These are phyloP conservation scores for Zymoseptoria brevis DNA, from an alignment of 2,329 filamentous ascomycete genomes.

Conservation along the genomic window DNA sequence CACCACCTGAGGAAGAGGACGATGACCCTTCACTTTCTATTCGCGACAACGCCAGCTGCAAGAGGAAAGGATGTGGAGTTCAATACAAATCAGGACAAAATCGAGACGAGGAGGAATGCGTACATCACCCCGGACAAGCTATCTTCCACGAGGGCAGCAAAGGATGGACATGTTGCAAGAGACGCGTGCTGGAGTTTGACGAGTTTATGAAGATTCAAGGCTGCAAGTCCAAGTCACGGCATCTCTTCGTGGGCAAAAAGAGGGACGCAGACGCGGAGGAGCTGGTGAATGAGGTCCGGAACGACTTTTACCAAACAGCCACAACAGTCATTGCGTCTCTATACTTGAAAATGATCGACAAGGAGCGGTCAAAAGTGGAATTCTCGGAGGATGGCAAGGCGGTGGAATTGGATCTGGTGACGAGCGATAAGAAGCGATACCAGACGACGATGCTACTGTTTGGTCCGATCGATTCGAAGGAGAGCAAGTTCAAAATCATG, in stretches of 20 bases:
- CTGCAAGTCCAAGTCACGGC: slow-evolving; percentile 71
- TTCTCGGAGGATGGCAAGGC: slow-evolving; percentile 51
- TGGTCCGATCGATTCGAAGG: slow-evolving; percentile 64
- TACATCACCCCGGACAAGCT: slow-evolving; percentile 80
- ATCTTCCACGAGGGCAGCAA: slow-evolving; percentile 98
- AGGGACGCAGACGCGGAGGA: slow-evolving; percentile 58
- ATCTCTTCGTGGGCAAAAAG: slow-evolving; percentile 74
- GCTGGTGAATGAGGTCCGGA: slow-evolving; percentile 69
- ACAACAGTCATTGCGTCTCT: slow-evolving; percentile 79
- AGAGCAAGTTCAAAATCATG: slow-evolving; percentile 71
- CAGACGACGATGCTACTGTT: slow-evolving; percentile 66
- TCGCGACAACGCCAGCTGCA: slow-evolving; percentile 65
- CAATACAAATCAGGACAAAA: slow-evolving; percentile 54
- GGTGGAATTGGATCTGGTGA: slow-evolving; percentile 74
- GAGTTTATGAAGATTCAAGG: slow-evolving; percentile 95
- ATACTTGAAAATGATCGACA: slow-evolving; percentile 96
- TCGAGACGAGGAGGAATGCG: slow-evolving; percentile 67
- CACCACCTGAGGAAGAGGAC: slow-evolving; percentile 68
- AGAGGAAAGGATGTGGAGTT: slow-evolving; percentile 64
- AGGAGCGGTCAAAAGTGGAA: slow-evolving; percentile 62
- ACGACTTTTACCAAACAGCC: slow-evolving; percentile 92
- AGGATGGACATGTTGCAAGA: slow-evolving; percentile 95
- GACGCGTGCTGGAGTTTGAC: slow-evolving; percentile 90
- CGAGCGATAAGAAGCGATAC: slow-evolving; percentile 78
- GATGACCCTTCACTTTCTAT: slow-evolving; percentile 72